Conservation (phyloP, 2,329 filamentous ascomycete genomes). For the Fusarium oligoseptatum region DNA sequence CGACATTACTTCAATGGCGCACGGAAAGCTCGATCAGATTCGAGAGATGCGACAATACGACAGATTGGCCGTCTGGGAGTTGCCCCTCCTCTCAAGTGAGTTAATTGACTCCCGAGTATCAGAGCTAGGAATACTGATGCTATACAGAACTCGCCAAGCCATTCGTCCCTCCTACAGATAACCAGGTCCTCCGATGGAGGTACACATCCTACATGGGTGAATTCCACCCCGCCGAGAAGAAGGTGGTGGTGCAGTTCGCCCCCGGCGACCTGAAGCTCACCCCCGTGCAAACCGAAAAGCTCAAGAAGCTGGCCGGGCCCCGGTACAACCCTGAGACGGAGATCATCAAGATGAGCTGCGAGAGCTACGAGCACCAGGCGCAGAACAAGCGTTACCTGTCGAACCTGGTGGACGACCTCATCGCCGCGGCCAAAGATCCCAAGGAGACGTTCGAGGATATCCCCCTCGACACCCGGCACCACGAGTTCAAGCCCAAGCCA, state of each 20-base stretch:
- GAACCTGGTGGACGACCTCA: constrained; percentile 79
- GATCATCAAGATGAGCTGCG: constrained; percentile 89
- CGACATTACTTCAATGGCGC: constrained; percentile 85
- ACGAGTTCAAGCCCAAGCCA: constrained; percentile 75
- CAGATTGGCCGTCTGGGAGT: constrained; percentile 91
- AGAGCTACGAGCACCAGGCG: constrained; percentile 87
- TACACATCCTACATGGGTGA: constrained; percentile 98
- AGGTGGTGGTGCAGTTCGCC: constrained; percentile 93
- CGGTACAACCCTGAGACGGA: constrained; percentile 90
- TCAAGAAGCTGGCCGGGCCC: constrained; percentile 87
- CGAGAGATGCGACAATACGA: constrained; percentile 91
- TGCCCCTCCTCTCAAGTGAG: constrained; percentile 90
- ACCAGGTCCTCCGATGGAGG: constrained; percentile 87
- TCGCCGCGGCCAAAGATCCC: constrained; percentile 82
- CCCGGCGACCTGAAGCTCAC: constrained; percentile 79
- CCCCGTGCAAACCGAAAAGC: constrained; percentile 77
- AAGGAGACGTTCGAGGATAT: constrained; percentile 89
- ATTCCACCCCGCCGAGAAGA: constrained; percentile 88
- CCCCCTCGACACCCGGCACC: constrained; percentile 89
- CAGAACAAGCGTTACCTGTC: constrained; percentile 98
- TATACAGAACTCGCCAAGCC: constrained; percentile 82
- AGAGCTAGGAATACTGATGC: constrained; percentile 20
- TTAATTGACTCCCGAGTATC: constrained; percentile 31
- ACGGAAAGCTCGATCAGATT: constrained; percentile 89
- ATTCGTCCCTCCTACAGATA: constrained; percentile 76